phyloP scores from a whole-genome alignment of 2,329 filamentous ascomycete genomes.

The Xylaria sp. region DNA sequence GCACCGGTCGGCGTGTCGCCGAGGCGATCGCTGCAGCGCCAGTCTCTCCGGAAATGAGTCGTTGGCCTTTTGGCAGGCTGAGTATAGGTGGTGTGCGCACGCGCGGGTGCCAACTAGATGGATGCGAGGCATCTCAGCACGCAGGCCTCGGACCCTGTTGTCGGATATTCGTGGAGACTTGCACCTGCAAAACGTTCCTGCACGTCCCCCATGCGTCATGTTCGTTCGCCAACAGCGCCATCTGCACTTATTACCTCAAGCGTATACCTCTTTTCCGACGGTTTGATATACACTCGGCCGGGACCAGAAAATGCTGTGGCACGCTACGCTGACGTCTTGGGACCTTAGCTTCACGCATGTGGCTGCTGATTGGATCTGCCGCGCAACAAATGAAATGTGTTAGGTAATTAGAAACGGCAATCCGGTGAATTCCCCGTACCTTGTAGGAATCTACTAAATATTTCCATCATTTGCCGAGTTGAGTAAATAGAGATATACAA shows the following conservation, averaged over 20 bases:
- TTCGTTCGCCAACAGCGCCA: conserved; percentile 7
- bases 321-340: conserved; percentile 16
- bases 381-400: not conserved
- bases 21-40: conserved; percentile 1
- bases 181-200: conserved; percentile 1
- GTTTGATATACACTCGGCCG: not conserved
- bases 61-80: conserved; percentile 1
- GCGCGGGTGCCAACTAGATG: not conserved
- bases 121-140: not conserved
- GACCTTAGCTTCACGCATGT: not conserved
- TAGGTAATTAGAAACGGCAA: not conserved
- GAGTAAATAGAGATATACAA: not conserved
- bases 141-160: not conserved
- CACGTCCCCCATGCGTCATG: not conserved
- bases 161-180: conserved; percentile 14
- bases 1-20: conserved; percentile 1
- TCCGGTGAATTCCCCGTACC: not conserved
- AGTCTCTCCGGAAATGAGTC: not conserved
- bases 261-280: not conserved
- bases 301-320: conserved; percentile 14
- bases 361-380: conserved; percentile 7
- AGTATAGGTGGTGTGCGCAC: not conserved
- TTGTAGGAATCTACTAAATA: not conserved
- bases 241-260: not conserved
- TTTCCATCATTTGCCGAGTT: not conserved